These are phyloP conservation scores for Eutrema yunnanense DNA, from an alignment of 345 rosid species.

Conservation along the genomic window DNA sequence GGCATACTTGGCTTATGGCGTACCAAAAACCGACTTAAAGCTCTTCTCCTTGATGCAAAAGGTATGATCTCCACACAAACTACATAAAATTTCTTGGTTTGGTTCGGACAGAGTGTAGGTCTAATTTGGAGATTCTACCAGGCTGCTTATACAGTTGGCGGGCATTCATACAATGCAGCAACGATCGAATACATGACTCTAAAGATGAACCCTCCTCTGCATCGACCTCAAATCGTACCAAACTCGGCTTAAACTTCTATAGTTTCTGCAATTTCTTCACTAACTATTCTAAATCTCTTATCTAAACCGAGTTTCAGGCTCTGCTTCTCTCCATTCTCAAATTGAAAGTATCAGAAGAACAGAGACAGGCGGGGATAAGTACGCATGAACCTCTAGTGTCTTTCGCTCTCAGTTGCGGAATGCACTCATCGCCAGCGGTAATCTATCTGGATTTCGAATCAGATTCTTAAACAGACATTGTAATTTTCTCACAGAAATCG, in stretches of 20 bases:
- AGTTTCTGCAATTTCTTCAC: constrained; percentile 1
- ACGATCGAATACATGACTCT: constrained; percentile 67
- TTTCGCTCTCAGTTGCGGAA: constrained; percentile 84
- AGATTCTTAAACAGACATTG: background rate
- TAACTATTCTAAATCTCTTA: constrained; percentile 50
- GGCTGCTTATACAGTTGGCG: constrained; percentile 96
- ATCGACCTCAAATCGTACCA: constrained; percentile 79
- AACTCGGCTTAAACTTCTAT: background rate
- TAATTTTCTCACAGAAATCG: background rate
- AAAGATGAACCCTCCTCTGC: constrained; percentile 85
- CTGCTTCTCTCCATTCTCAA: constrained; percentile 84
- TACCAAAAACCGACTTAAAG: constrained; percentile 88
- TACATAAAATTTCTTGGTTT: constrained; percentile 10
- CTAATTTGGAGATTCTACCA: constrained; percentile 25
- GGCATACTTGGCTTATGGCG: constrained; percentile 97
- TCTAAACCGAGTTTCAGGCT: constrained; percentile 46
- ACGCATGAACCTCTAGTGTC: constrained; percentile 60
- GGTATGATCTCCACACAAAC: constrained; percentile 38
- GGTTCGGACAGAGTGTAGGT: constrained; percentile 1
- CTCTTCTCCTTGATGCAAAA: constrained; percentile 94
- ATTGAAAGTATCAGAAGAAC: constrained; percentile 71
- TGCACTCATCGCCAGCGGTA: constrained; percentile 92
- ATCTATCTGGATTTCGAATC: background rate
- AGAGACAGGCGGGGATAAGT: constrained; percentile 51
- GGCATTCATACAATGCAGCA: constrained; percentile 79